A percentile compares a stretch with the other conserved stretches of the same genome.
These are phyloP conservation scores for Rubus parviflorus DNA, from an alignment of 306 rosid species.

Conservation along the genomic window DNA sequence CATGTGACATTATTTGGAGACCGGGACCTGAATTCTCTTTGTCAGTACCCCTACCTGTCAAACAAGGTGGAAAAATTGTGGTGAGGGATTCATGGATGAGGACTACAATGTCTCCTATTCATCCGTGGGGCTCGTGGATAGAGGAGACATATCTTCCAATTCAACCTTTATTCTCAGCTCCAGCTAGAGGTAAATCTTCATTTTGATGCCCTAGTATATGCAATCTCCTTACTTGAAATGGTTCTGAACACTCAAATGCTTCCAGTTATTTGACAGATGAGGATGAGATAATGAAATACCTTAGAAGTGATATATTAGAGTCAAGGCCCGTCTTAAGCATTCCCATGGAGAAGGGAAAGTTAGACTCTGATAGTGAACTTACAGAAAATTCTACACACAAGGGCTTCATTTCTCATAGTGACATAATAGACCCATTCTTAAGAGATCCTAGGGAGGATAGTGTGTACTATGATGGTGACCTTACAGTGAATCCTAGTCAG, in stretches of 20 bases:
- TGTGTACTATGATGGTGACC: slow-evolving; percentile 37
- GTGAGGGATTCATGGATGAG: slow-evolving; percentile 88
- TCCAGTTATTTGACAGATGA: slow-evolving; percentile 99
- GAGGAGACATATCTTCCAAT: slow-evolving; percentile 68
- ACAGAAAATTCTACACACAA: slow-evolving; percentile 19
- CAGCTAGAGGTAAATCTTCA: slow-evolving; percentile 62
- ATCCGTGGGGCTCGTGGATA: slow-evolving; percentile 47
- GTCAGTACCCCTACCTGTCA: slow-evolving; percentile 56
- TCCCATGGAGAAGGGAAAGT: slow-evolving; percentile 35
- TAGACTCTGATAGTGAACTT: slow-evolving; percentile 43
- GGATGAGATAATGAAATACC: slow-evolving; percentile 41
- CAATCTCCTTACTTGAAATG: slow-evolving; percentile 49
- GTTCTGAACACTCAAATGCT: slow-evolving; percentile 98
- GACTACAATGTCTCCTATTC: slow-evolving; percentile 43
- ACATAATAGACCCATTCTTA: slow-evolving; percentile 18
- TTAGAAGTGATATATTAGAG: slow-evolving; percentile 46
- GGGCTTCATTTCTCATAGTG: slow-evolving; percentile 40
- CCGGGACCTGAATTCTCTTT: slow-evolving; percentile 88
- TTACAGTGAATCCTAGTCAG: slow-evolving; percentile 21
- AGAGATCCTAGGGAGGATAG: slow-evolving; percentile 37
- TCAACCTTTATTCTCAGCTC: slow-evolving; percentile 41
- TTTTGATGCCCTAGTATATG: slow-evolving; percentile 27
- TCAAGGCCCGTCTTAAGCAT: slow-evolving; percentile 31
- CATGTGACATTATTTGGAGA: slow-evolving; percentile 69
- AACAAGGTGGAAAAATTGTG: slow-evolving; percentile 44